phyloP scores from a whole-genome alignment of 805 yeast species.

The Saccharomycopsis sp. region DNA sequence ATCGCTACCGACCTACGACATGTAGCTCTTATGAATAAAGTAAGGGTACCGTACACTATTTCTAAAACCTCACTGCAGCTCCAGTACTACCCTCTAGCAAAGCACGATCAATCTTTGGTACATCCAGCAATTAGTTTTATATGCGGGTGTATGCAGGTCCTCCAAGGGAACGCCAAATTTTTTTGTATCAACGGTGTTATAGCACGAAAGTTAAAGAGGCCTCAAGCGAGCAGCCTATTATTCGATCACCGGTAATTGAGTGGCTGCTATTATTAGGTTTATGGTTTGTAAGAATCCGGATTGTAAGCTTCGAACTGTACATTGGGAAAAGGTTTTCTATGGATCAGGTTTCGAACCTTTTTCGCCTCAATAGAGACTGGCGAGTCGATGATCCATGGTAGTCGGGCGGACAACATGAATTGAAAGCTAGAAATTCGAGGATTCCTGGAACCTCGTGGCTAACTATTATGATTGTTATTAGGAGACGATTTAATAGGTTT shows the following conservation, averaged over 20 bases:
- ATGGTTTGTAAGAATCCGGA: not conserved
- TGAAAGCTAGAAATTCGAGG: not conserved
- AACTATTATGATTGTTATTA: too few species aligned
- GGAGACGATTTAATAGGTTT: too few species aligned
- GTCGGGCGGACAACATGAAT: too few species aligned
- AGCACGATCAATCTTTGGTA: not conserved
- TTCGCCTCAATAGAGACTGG: not conserved
- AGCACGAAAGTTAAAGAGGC: not conserved
- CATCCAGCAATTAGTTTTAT: not conserved
- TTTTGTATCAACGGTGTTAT: not conserved
- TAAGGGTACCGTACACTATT: not conserved
- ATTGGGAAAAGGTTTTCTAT: not conserved
- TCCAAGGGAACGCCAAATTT: not conserved
- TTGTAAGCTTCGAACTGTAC: not conserved
- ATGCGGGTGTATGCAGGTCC: not conserved
- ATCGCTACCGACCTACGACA: not conserved
- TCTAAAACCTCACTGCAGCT: not conserved
- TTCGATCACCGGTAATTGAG: not conserved
- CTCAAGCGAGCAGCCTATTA: not conserved
- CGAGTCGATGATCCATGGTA: not conserved
- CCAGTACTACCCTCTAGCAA: not conserved
- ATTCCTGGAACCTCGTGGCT: not conserved
- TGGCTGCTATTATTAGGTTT: not conserved
- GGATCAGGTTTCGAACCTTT: not conserved
- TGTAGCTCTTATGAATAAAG: not conserved